A percentile compares a stretch with the other conserved stretches of the same genome.
phyloP scores from a whole-genome alignment of 2,329 filamentous ascomycete species.

The Exophiala calicioides region DNA sequence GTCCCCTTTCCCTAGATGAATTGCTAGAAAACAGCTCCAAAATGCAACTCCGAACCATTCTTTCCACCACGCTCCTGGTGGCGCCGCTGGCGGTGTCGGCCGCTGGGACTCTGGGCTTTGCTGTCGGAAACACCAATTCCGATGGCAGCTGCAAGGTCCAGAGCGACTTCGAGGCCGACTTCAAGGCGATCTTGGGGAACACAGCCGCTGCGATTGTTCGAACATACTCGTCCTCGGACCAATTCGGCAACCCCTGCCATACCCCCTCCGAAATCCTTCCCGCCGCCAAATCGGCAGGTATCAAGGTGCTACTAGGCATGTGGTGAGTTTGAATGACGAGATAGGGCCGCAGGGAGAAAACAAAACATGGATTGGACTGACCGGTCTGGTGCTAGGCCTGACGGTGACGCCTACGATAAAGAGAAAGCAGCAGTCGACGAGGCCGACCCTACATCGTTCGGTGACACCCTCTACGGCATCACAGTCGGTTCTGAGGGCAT shows the following conservation, averaged over 20 bases:
- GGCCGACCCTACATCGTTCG: conserved; percentile 46
- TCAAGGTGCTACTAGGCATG: conserved; percentile 69
- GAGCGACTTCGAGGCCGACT: conserved; percentile 65
- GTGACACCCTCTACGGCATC: conserved; percentile 65
- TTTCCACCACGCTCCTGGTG: conserved; percentile 45
- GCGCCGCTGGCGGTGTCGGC: conserved; percentile 53
- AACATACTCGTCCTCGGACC: conserved; percentile 65
- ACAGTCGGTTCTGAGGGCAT: conserved; percentile 71
- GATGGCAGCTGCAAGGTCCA: conserved; percentile 64
- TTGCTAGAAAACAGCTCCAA: conserved; percentile 28
- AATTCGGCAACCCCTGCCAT: conserved; percentile 51
- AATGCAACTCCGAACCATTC: conserved; percentile 49
- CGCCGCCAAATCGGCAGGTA: conserved; percentile 64
- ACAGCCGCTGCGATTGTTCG: conserved; percentile 60
- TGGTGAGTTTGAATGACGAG: conserved; percentile 53
- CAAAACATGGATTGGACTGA: conserved; percentile 2
- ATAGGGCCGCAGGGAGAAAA: conserved; percentile 1
- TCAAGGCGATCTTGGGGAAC: conserved; percentile 57
- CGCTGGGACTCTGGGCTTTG: conserved; percentile 62
- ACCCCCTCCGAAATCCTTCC: conserved; percentile 64
- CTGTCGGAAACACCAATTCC: conserved; percentile 64
- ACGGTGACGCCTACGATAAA: conserved; percentile 61
- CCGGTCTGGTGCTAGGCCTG: too few species aligned
- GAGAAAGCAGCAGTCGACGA: conserved; percentile 61
- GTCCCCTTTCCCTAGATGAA: conserved; percentile 7